These are phyloP conservation scores for Monosporascus sp. DNA, from an alignment of 2,329 filamentous ascomycete genomes.

Conservation along the genomic window DNA sequence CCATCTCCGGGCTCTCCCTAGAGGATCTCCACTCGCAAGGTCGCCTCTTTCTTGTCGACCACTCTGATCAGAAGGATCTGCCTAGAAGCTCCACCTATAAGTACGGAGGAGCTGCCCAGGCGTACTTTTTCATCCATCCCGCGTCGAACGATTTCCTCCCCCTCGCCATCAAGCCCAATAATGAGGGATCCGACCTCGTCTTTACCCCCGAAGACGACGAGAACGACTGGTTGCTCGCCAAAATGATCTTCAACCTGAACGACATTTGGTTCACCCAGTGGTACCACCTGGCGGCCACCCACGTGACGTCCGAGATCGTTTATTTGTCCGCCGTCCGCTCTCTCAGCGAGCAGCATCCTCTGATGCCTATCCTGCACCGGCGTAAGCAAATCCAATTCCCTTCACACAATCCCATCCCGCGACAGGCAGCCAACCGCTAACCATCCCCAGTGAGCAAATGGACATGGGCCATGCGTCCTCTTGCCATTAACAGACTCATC, in stretches of 20 bases:
- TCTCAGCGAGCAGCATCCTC: constrained; percentile 39
- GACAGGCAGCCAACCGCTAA: constrained; percentile 1
- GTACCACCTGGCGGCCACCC: constrained; percentile 38
- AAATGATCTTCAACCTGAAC: constrained; percentile 44
- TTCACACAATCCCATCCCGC: not conserved
- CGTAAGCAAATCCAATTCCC: constrained; percentile 14
- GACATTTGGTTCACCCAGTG: constrained; percentile 41
- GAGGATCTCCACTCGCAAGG: constrained; percentile 27
- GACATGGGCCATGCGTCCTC: constrained; percentile 24
- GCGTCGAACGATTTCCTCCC: constrained; percentile 39
- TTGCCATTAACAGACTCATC: constrained; percentile 23
- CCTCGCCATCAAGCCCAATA: constrained; percentile 40
- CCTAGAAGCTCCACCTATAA: constrained; percentile 11
- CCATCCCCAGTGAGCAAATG: constrained; percentile 23
- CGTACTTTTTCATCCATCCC: constrained; percentile 40
- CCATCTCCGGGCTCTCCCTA: constrained; percentile 28
- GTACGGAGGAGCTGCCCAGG: constrained; percentile 37
- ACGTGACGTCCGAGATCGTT: constrained; percentile 37
- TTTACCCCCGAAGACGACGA: constrained; percentile 40
- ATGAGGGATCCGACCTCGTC: constrained; percentile 32
- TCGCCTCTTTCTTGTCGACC: constrained; percentile 39
- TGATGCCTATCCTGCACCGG: constrained; percentile 33
- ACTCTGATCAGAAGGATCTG: constrained; percentile 30
- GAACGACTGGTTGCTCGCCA: constrained; percentile 46
- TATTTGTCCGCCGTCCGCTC: constrained; percentile 41